Conservation (phyloP, 371 early-diverging fungal species). For the Aphelidium insulamus region DNA sequence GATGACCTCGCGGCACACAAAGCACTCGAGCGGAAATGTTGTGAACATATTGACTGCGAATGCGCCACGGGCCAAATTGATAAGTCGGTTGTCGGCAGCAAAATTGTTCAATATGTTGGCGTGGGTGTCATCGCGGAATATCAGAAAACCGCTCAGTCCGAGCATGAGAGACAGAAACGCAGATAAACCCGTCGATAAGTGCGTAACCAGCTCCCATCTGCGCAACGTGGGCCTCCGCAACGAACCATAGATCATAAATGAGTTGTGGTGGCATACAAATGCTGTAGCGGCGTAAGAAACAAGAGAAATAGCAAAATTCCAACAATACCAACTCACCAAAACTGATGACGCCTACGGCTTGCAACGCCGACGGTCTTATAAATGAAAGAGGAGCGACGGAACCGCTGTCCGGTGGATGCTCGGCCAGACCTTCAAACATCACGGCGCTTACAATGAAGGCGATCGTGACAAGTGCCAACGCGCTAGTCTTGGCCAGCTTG, state of each 20-base stretch:
- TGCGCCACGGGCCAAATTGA: slow-evolving; percentile 50
- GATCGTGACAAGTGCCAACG: slow-evolving; percentile 47
- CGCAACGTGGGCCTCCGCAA: slow-evolving; percentile 41
- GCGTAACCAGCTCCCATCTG: slow-evolving; percentile 44
- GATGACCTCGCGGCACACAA: slow-evolving; percentile 52
- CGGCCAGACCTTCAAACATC: too few relatives aligned
- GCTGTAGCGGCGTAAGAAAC: too few relatives aligned
- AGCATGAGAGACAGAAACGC: slow-evolving; percentile 36
- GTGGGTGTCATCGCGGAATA: slow-evolving; percentile 45
- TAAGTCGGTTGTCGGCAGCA: slow-evolving; percentile 35
- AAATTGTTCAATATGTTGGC: slow-evolving; percentile 63
- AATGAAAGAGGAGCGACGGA: too few relatives aligned
- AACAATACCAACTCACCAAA: too few relatives aligned
- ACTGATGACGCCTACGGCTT: slow-evolving; percentile 60
- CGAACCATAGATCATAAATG: slow-evolving; percentile 51
- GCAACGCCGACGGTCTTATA: too few relatives aligned
- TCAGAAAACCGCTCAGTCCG: slow-evolving; percentile 35
- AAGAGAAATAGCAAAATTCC: too few relatives aligned
- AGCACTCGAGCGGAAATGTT: slow-evolving; percentile 45
- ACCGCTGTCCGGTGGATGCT: too few relatives aligned
- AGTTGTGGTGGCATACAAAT: slow-evolving; percentile 67
- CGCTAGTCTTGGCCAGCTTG: slow-evolving; percentile 51
- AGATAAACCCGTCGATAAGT: slow-evolving; percentile 39
- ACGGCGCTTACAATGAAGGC: slow-evolving; percentile 43
- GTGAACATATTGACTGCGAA: slow-evolving; percentile 68